These are phyloP conservation scores for Annulohypoxylon moriforme DNA, from an alignment of 495 filamentous ascomycete species.

Conservation along the genomic window DNA sequence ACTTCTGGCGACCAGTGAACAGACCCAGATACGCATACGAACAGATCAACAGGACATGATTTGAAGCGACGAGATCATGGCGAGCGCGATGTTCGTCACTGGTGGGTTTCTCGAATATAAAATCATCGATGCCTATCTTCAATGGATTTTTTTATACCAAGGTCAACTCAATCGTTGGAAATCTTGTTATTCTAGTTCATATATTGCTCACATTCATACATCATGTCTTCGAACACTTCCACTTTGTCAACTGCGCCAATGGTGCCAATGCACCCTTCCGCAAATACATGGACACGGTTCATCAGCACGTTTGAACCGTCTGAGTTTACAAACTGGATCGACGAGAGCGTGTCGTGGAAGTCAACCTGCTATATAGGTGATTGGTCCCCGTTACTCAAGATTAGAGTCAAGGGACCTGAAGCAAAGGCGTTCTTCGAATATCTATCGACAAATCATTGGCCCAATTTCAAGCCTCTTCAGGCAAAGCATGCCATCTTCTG, in stretches of 20 bases:
- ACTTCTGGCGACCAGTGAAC: background rate
- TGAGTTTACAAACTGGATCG: background rate
- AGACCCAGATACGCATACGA: too few relatives aligned
- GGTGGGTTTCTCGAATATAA: too few relatives aligned
- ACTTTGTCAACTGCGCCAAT: background rate
- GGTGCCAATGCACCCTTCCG: background rate
- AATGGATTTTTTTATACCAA: too few relatives aligned
- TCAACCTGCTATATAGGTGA: background rate
- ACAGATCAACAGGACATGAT: too few relatives aligned
- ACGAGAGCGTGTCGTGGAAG: background rate
- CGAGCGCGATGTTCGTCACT: too few relatives aligned
- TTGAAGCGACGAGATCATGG: too few relatives aligned
- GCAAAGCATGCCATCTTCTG: background rate
- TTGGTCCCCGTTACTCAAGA: background rate
- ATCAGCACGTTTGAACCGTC: background rate
- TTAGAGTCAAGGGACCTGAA: background rate
- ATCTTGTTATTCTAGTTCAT: background rate
- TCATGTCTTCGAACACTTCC: background rate
- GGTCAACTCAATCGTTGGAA: background rate
- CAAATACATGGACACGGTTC: background rate
- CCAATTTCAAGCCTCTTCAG: background rate
- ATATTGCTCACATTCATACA: background rate
- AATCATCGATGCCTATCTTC: too few relatives aligned
- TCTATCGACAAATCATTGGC: background rate
- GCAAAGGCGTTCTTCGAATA: background rate